Evolutionary conservation across 495 filamentous ascomycete species (phyloP).

Genomic region (Daldinia vernicosa): DNA sequence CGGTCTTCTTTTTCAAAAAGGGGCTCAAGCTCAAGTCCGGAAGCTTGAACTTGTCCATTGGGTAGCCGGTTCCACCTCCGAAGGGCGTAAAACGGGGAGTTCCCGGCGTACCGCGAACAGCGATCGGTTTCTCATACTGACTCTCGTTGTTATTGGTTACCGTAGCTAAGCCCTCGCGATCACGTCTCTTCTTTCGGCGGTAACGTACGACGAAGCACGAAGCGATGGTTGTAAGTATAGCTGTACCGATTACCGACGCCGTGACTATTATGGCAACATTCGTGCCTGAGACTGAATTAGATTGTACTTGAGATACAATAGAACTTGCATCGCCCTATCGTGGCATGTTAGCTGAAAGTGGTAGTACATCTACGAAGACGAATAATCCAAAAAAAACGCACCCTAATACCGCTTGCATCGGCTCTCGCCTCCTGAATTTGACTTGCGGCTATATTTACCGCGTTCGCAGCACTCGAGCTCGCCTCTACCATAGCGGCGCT

Average conservation of each 20-base stretch:
- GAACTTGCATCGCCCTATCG: slow-evolving; percentile 44
- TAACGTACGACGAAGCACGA: slow-evolving; percentile 50
- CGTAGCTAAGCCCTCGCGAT: slow-evolving; percentile 16
- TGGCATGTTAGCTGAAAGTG: slow-evolving; percentile 15
- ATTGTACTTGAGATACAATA: slow-evolving; percentile 45
- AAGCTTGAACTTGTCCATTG: slow-evolving; percentile 41
- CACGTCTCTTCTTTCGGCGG: slow-evolving; percentile 38
- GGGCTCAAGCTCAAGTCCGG: slow-evolving; percentile 34
- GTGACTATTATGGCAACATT: slow-evolving; percentile 48
- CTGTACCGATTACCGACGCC: slow-evolving; percentile 52
- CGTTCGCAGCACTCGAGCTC: slow-evolving; percentile 44
- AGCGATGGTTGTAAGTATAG: slow-evolving; percentile 48
- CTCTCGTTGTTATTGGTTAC: slow-evolving; percentile 16
- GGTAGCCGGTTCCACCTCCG: slow-evolving; percentile 30
- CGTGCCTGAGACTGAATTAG: slow-evolving; percentile 48
- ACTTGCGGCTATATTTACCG: slow-evolving; percentile 47
- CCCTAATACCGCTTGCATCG: slow-evolving; percentile 46
- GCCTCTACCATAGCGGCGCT: slow-evolving; percentile 38
- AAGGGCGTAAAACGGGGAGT: slow-evolving; percentile 42
- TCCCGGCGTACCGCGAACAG: slow-evolving; percentile 31
- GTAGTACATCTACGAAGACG: background rate
- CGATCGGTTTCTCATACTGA: slow-evolving; percentile 27
- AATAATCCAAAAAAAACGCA: slow-evolving; percentile 37
- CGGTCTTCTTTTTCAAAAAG: slow-evolving; percentile 33
- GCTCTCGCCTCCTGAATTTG: slow-evolving; percentile 49